phyloP scores from a whole-genome alignment of 1,139 yeast genomes.

The Diutina sp. region DNA sequence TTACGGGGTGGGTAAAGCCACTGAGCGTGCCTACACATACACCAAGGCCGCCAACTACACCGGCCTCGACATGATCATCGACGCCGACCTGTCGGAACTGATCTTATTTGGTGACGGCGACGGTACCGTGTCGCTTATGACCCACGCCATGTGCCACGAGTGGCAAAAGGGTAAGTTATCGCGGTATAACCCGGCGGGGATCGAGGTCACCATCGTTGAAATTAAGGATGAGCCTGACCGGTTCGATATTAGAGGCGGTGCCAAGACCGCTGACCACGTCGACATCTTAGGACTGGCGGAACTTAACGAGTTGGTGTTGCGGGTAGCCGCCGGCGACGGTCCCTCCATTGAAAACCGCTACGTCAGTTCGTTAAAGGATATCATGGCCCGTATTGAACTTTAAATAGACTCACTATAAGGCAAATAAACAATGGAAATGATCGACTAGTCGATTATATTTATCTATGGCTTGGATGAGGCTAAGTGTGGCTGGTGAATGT shows the following conservation, averaged over 20 bases:
- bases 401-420: conserved; percentile 3
- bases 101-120: conserved; percentile 88
- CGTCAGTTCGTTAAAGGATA: conserved; percentile 47
- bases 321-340: conserved; percentile 75
- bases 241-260: conserved; percentile 93
- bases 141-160: conserved; percentile 70
- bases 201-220: conserved; percentile 70
- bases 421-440: no score
- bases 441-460: no score
- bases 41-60: conserved; percentile 43
- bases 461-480: no score
- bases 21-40: conserved; percentile 86
- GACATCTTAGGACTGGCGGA: conserved; percentile 92
- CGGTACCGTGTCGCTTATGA: conserved; percentile 80
- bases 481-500: no score
- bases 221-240: conserved; percentile 87
- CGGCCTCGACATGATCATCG: conserved; percentile 57
- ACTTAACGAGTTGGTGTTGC: conserved; percentile 70
- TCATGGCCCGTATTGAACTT: conserved; percentile 35
- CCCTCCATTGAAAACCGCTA: conserved; percentile 47
- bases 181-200: conserved; percentile 71
- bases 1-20: conserved; percentile 92
- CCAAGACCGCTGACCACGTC: conserved; percentile 95
- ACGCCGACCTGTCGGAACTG: conserved; percentile 39
- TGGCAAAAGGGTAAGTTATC: conserved; percentile 57